Base-by-base conservation (phyloP, 2,329 filamentous ascomycete species). In the Fonsecaea multimorphosa region DNA sequence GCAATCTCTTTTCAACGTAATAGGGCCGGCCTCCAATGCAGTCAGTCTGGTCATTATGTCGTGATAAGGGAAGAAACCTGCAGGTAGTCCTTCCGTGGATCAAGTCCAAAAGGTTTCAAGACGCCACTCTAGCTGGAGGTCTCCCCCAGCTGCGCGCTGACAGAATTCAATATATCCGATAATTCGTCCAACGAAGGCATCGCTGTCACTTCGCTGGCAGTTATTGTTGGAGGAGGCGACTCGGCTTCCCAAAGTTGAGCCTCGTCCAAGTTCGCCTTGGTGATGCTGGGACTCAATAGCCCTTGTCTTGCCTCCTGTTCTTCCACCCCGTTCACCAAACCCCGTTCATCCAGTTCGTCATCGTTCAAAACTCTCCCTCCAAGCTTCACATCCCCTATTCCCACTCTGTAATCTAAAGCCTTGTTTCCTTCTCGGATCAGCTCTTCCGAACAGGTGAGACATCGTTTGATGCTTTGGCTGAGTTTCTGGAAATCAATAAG, bases 401-500 rank as follows among this genome's bases (percentile, higher is more conserved):
- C 85, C 29, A 97, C 91, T 64, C 86, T 84, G 75, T 97, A 97
- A 55, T 90, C 89, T 1, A 99, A 84, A 0, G 95, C 95, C 75
- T 92, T 94, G 74, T 89, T 91, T 5, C 91, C 95, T 72, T 97
- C 93, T 56, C 87, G 89, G 76, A 99, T 97, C 52, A 99, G 84
- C 68, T 91, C 89, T 75, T 99, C 94, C 0, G 93, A 96, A 86
- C 92, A 94, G 70, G 89, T 88, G 36, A 97, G 84, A 76, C 95
- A 99, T 55, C 92, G 86, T 77, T 92, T 96, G 53, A 99, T 85
- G 76, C 91, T 96, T 76, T 96, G 91, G 75, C 97, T 98, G 83
- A 98, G 93, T 80, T 93, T 96, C 74, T 97, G 93, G 71, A 91
- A 95, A 76, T 97, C 93, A 44, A 93, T 82, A 8, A 99, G 85